Conservation (phyloP, 768 basidiomycete species). For the Exidia glandulosa region DNA sequence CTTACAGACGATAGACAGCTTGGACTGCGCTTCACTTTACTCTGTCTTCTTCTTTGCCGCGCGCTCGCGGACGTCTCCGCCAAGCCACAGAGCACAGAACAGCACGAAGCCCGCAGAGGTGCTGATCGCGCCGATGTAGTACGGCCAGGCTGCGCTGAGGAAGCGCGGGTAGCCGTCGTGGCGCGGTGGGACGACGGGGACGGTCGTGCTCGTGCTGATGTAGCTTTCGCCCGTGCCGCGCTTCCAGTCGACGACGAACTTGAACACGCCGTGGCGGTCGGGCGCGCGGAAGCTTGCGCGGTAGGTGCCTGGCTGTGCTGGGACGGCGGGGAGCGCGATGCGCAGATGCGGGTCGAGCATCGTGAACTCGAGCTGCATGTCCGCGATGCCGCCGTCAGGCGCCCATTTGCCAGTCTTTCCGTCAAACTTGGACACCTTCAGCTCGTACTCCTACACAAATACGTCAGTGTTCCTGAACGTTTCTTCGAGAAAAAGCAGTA, state of each 20-base stretch:
- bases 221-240: constrained; percentile 72
- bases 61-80: constrained; percentile 52
- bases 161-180: constrained; percentile 96
- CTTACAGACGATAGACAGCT: too few species aligned
- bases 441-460: constrained; percentile 50
- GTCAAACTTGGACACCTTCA: constrained; percentile 62
- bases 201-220: constrained; percentile 60
- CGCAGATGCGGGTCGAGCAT: constrained; percentile 98
- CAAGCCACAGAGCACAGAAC: constrained; percentile 81
- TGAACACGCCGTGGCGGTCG: constrained; percentile 97
- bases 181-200: constrained; percentile 82
- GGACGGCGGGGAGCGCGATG: constrained; percentile 52
- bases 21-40: not conserved
- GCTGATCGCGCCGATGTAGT: constrained; percentile 84
- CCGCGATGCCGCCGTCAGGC: constrained; percentile 58
- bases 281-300: constrained; percentile 79
- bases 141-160: constrained; percentile 92
- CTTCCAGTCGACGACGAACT: constrained; percentile 85
- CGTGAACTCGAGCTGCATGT: constrained; percentile 91
- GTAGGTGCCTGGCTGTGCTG: constrained; percentile 54
- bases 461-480: constrained; percentile 4
- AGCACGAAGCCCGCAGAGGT: constrained; percentile 76
- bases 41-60: constrained; percentile 24
- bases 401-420: constrained; percentile 48
- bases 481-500: constrained; percentile 9